Conservation (phyloP, 2,329 filamentous ascomycete species). For the Cladosporium sphaerospermum region DNA sequence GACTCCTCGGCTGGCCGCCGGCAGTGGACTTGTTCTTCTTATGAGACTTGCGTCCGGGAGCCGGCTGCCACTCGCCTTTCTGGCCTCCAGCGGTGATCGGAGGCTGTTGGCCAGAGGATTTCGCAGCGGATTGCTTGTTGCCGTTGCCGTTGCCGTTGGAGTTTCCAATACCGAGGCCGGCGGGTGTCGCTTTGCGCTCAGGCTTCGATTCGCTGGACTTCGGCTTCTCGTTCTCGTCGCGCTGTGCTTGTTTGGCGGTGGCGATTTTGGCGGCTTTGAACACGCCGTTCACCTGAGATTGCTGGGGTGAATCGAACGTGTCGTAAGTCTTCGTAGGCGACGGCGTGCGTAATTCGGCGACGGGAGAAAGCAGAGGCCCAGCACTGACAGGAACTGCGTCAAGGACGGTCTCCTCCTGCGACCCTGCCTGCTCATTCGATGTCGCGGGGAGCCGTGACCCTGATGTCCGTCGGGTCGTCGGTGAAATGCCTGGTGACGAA, state of each 20-base stretch:
- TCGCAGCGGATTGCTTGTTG: neutral
- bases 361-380: slow-evolving; percentile 57
- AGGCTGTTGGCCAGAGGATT: neutral
- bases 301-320: slow-evolving; percentile 13
- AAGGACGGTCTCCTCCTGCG: neutral
- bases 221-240: slow-evolving; percentile 17
- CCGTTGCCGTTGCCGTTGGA: neutral
- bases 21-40: slow-evolving; percentile 30
- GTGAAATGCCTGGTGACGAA: neutral
- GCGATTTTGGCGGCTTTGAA: slow-evolving; percentile 24
- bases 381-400: slow-evolving; percentile 12
- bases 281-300: slow-evolving; percentile 20
- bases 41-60: slow-evolving; percentile 25
- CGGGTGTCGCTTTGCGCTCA: slow-evolving; percentile 22
- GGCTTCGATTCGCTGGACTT: slow-evolving; percentile 13
- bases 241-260: slow-evolving; percentile 22
- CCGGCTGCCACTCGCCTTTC: slow-evolving; percentile 26
- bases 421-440: neutral
- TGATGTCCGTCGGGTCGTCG: neutral
- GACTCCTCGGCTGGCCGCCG: slow-evolving; percentile 31
- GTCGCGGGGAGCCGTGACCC: neutral
- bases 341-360: slow-evolving; percentile 66
- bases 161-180: slow-evolving; percentile 4
- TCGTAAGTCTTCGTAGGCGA: slow-evolving; percentile 51
- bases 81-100: neutral